Evolutionary conservation across 108 stramenopile genomes (phyloP).

Genomic region (Discostella stelligeroides): DNA sequence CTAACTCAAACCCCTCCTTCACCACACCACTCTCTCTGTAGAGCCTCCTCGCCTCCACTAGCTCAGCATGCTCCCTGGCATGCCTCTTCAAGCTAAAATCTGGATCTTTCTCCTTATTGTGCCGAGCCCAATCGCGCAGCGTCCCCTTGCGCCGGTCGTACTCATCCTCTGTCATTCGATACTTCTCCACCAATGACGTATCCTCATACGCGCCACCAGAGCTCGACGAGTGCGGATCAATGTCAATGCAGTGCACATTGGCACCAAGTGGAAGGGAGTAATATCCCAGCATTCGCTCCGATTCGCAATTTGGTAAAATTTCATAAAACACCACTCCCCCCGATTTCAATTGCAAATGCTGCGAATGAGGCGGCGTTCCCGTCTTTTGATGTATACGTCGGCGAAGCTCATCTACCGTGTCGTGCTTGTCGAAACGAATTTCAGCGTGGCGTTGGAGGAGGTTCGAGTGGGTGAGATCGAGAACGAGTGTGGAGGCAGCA

Average conservation of each 20-base stretch:
- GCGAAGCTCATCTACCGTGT: constrained; percentile 74
- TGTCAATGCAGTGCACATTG: constrained; percentile 89
- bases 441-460: constrained; percentile 91
- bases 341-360: constrained; percentile 79
- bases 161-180: constrained; percentile 91
- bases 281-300: constrained; percentile 86
- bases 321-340: constrained; percentile 61
- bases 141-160: constrained; percentile 94
- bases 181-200: constrained; percentile 88
- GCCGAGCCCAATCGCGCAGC: constrained; percentile 86
- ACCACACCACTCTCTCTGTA: constrained; percentile 60
- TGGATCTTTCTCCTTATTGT: constrained; percentile 85
- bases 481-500: constrained; percentile 50
- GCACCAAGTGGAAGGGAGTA: constrained; percentile 82
- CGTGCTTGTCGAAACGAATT: constrained; percentile 92
- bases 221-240: constrained; percentile 88
- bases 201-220: constrained; percentile 91
- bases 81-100: constrained; percentile 82
- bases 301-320: constrained; percentile 61
- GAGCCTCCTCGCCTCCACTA: constrained; percentile 67
- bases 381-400: constrained; percentile 89
- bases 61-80: constrained; percentile 75
- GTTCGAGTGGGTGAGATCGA: constrained; percentile 95
- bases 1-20: constrained; percentile 65
- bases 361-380: constrained; percentile 89